phyloP scores from a whole-genome alignment of 2,329 filamentous ascomycete species.

The Exserohilum rostratum region DNA sequence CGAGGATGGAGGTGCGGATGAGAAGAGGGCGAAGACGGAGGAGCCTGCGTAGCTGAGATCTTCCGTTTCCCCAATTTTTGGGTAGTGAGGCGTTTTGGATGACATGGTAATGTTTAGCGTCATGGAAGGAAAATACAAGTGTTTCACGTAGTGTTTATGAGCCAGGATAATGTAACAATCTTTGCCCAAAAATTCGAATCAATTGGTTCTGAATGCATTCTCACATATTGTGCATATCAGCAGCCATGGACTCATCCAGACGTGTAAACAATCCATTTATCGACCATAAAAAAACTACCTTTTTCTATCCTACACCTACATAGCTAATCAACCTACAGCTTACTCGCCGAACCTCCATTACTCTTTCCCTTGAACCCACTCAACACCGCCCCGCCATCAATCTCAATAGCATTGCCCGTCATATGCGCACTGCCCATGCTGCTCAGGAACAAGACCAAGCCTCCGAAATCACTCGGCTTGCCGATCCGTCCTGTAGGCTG shows the following conservation, averaged over 20 bases:
- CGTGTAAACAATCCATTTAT: no score
- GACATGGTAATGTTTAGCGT: background rate
- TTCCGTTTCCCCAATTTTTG: background rate
- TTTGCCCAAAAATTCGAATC: background rate
- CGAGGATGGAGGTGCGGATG: conserved; percentile 28
- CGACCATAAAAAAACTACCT: no score
- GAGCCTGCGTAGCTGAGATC: conserved; percentile 25
- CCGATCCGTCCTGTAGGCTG: conserved; percentile 57
- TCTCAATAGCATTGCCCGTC: conserved; percentile 56
- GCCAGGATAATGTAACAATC: background rate
- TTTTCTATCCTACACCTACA: no score
- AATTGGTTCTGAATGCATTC: no score
- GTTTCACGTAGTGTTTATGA: background rate
- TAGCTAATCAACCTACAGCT: conserved; percentile 23
- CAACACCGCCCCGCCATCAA: conserved; percentile 55
- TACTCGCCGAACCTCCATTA: conserved; percentile 25
- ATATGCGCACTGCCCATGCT: conserved; percentile 49
- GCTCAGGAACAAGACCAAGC: conserved; percentile 53
- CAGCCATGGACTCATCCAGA: no score
- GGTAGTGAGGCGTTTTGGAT: background rate
- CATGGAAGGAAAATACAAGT: background rate
- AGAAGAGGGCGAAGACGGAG: conserved; percentile 44
- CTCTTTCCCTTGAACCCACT: conserved; percentile 51
- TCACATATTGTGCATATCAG: no score
- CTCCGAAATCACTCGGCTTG: conserved; percentile 56